Percentiles rank a stretch among this genome's conserved stretches.
phyloP scores from a whole-genome alignment of 208 protist species.

The Kentomonas sorsogonicus region DNA sequence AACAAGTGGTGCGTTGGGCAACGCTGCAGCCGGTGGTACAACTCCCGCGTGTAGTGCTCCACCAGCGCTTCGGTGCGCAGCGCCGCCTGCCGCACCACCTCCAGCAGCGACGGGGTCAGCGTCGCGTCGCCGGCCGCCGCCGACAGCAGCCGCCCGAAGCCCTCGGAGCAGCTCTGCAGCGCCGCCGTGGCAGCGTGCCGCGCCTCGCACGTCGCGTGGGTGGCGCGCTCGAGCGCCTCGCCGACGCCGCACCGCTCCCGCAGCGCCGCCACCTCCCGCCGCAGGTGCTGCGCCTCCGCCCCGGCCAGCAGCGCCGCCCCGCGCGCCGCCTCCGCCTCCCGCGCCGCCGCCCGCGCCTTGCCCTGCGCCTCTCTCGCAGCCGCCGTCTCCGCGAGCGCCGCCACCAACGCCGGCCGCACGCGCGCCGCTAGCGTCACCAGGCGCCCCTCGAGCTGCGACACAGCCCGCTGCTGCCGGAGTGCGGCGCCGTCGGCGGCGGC shows the following conservation, averaged over 20 bases:
- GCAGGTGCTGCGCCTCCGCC: neutral
- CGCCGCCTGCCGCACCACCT: constrained; percentile 31
- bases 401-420: neutral
- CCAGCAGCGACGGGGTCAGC: constrained; percentile 28
- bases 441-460: neutral
- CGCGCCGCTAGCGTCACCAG: neutral
- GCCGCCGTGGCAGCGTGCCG: neutral
- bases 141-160: too few species aligned
- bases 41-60: constrained; percentile 22
- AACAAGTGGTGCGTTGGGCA: too few species aligned
- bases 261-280: neutral
- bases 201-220: constrained; percentile 7
- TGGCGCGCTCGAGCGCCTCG: neutral
- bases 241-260: neutral
- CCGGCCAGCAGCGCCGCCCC: neutral
- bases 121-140: constrained; percentile 9
- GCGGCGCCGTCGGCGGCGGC: neutral
- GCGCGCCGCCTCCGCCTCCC: neutral
- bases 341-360: constrained; percentile 5
- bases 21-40: too few species aligned
- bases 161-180: constrained; percentile 14
- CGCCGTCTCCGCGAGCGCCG: neutral
- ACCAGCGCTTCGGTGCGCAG: constrained; percentile 51
- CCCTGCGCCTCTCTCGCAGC: constrained; percentile 9
- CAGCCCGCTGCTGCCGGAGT: too few species aligned